Conservation (phyloP, 176 grass and related monocot genomes). For the Saccharum officinarum region DNA sequence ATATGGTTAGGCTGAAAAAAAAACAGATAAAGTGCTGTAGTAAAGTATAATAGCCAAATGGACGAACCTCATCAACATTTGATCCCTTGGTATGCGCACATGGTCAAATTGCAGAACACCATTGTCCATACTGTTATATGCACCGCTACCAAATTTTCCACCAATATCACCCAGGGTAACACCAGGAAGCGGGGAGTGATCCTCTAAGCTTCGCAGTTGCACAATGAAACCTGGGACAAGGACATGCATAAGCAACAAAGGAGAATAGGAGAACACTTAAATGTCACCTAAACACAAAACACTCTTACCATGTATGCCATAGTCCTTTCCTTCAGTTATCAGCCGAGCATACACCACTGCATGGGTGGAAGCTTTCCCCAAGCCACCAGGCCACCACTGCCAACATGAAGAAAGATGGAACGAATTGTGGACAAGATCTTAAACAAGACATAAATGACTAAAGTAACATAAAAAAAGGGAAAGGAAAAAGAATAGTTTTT, state of each 20-base stretch:
- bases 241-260: slow-evolving; percentile 14
- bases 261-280: slow-evolving; percentile 4
- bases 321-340: slow-evolving; percentile 88
- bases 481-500: neutral
- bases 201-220: slow-evolving; percentile 90
- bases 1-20: slow-evolving; percentile 11
- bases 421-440: neutral
- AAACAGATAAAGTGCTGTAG: neutral
- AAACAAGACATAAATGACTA: neutral
- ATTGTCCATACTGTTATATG: slow-evolving; percentile 99
- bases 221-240: slow-evolving; percentile 85
- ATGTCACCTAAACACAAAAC: slow-evolving; percentile 15
- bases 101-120: slow-evolving; percentile 91
- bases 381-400: slow-evolving; percentile 99
- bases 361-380: slow-evolving; percentile 97
- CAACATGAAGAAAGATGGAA: slow-evolving; percentile 31
- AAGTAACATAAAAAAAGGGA: neutral
- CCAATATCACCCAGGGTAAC: slow-evolving; percentile 96
- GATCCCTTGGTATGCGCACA: slow-evolving; percentile 95
- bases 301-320: slow-evolving; percentile 86
- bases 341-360: slow-evolving; percentile 89
- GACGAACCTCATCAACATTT: slow-evolving; percentile 90
- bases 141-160: slow-evolving; percentile 90
- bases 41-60: neutral
- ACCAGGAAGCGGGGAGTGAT: slow-evolving; percentile 91